Evolutionary conservation across 768 basidiomycete genomes (phyloP).

Genomic region (Lactarius vividus): DNA sequence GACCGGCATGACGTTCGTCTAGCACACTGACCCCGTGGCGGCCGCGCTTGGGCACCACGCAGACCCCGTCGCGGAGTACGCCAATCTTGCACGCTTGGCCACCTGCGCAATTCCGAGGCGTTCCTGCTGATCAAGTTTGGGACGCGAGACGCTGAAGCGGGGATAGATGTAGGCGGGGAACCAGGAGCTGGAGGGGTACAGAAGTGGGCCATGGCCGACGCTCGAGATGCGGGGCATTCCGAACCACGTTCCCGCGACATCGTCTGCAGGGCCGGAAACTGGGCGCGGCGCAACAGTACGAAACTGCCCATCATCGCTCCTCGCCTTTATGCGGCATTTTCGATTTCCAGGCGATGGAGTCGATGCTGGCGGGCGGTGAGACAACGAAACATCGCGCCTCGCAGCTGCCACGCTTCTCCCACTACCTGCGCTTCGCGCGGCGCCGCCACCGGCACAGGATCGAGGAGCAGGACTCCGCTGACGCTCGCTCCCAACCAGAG

Average conservation of each 20-base stretch:
- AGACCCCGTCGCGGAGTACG: slow-evolving; percentile 59
- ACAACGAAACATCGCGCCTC: slow-evolving; percentile 26
- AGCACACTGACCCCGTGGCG: slow-evolving; percentile 76
- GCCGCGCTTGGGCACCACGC: slow-evolving; percentile 85
- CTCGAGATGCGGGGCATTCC: background rate
- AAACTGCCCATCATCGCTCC: background rate
- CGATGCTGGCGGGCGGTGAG: slow-evolving; percentile 31
- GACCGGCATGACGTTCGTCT: slow-evolving; percentile 51
- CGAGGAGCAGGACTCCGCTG: slow-evolving; percentile 28
- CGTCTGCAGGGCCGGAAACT: background rate
- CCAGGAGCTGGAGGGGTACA: slow-evolving; percentile 11
- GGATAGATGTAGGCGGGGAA: slow-evolving; percentile 30
- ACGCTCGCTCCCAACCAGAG: too few species aligned
- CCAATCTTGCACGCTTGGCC: slow-evolving; percentile 53
- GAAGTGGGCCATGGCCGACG: background rate
- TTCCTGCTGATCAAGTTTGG: too few species aligned
- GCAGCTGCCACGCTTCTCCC: slow-evolving; percentile 35
- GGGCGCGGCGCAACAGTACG: slow-evolving; percentile 44
- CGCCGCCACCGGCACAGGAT: slow-evolving; percentile 28
- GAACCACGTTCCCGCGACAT: background rate
- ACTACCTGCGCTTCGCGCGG: slow-evolving; percentile 35
- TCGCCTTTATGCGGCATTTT: background rate
- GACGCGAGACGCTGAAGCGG: slow-evolving; percentile 4
- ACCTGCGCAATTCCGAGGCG: slow-evolving; percentile 38
- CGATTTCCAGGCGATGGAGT: slow-evolving; percentile 35